phyloP scores from a whole-genome alignment of 495 filamentous ascomycete species.

The Pseudotulostoma volvatum region DNA sequence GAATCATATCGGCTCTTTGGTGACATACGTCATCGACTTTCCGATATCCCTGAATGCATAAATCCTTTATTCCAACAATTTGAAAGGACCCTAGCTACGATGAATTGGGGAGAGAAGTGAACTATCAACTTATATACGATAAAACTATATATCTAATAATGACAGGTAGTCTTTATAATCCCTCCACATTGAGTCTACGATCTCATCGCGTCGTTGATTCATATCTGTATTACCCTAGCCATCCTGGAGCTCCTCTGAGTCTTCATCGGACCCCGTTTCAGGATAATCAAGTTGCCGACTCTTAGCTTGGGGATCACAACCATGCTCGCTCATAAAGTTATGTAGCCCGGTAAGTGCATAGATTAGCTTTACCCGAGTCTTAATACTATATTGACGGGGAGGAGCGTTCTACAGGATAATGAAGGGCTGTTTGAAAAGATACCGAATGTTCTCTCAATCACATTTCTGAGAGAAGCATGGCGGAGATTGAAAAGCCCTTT shows the following conservation, averaged over 20 bases:
- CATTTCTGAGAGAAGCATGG: too few relatives aligned
- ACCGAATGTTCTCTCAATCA: too few relatives aligned
- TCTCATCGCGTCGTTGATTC: background rate
- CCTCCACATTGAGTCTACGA: background rate
- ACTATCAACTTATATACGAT: background rate
- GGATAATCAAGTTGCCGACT: background rate
- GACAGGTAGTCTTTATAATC: background rate
- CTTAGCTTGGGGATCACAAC: slow-evolving; percentile 26
- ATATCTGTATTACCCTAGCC: background rate
- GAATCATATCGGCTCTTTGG: too few relatives aligned
- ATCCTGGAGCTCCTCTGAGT: background rate
- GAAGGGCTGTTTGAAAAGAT: too few relatives aligned
- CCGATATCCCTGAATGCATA: too few relatives aligned
- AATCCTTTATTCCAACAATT: too few relatives aligned
- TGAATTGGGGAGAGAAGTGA: too few relatives aligned
- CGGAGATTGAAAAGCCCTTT: too few relatives aligned
- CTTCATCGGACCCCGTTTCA: background rate
- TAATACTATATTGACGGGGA: too few relatives aligned
- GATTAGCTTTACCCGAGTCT: background rate
- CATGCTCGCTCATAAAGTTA: slow-evolving; percentile 48
- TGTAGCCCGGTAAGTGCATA: slow-evolving; percentile 23
- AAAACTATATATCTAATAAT: background rate
- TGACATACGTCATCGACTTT: too few relatives aligned
- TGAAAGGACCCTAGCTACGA: too few relatives aligned
- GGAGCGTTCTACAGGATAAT: too few relatives aligned